Percentiles rank a stretch among this genome's conserved stretches.
Evolutionary conservation across 2,329 filamentous ascomycete species (phyloP).

Genomic region (Cytospora chrysosperma): DNA sequence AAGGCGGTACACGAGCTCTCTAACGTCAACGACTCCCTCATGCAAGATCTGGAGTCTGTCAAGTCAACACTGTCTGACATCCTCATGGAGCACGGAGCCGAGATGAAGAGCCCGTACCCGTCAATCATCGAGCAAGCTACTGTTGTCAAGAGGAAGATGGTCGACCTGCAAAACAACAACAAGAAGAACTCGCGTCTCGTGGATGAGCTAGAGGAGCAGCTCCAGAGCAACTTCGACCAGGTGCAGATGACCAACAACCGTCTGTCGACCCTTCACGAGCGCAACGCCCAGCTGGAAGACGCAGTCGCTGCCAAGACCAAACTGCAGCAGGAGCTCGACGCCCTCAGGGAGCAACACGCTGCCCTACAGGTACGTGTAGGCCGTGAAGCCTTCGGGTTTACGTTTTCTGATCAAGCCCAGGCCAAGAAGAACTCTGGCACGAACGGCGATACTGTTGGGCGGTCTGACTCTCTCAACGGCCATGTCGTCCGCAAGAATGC

Average conservation of each 20-base stretch:
- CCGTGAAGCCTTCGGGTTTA: not conserved
- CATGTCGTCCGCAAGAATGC: constrained; percentile 81
- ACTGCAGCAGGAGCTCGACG: constrained; percentile 68
- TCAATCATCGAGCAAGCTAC: constrained; percentile 56
- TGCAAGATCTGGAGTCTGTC: constrained; percentile 62
- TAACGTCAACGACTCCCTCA: constrained; percentile 56
- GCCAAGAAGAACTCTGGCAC: constrained; percentile 47
- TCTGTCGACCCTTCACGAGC: constrained; percentile 78
- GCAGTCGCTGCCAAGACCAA: constrained; percentile 63
- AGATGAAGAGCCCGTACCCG: constrained; percentile 42
- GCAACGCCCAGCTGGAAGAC: constrained; percentile 74
- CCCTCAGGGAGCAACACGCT: constrained; percentile 66
- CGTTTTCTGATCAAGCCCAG: constrained; percentile 40
- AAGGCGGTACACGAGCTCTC: constrained; percentile 55
- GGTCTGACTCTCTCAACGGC: constrained; percentile 61
- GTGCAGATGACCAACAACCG: constrained; percentile 83
- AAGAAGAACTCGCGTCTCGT: constrained; percentile 90
- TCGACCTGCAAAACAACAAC: constrained; percentile 65
- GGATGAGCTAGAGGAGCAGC: constrained; percentile 94
- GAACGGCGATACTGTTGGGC: constrained; percentile 40
- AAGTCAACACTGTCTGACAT: constrained; percentile 55
- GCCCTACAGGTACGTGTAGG: constrained; percentile 68
- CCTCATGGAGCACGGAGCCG: constrained; percentile 49
- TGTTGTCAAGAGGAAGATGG: constrained; percentile 65
- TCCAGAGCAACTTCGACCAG: constrained; percentile 92